A percentile compares a stretch with the other conserved stretches of the same genome.
These are phyloP conservation scores for Ustilago vetiveriae DNA, from an alignment of 1,284 basidiomycete species.

Conservation along the genomic window DNA sequence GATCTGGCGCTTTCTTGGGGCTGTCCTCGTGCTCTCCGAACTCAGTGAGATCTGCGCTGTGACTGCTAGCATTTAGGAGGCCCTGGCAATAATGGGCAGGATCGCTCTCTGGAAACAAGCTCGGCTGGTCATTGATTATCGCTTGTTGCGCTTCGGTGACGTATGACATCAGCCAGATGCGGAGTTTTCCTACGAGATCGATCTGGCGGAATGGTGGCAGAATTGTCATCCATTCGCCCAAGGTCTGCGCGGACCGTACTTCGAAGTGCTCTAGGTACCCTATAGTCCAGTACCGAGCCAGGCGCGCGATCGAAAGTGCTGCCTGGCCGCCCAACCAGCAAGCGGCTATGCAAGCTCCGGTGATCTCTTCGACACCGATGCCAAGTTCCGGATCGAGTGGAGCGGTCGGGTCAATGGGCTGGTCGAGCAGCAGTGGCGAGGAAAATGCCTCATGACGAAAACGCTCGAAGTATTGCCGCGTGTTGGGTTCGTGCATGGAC, in stretches of 20 bases:
- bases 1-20: background rate
- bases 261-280: constrained; percentile 59
- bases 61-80: constrained; percentile 40
- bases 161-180: constrained; percentile 62
- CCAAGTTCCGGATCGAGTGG: constrained; percentile 59
- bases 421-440: constrained; percentile 39
- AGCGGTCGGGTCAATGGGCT: constrained; percentile 34
- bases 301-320: constrained; percentile 36
- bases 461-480: constrained; percentile 35
- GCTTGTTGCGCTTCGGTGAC: constrained; percentile 57
- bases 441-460: constrained; percentile 51
- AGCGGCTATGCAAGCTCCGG: constrained; percentile 56
- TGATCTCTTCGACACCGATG: constrained; percentile 63
- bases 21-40: constrained; percentile 2
- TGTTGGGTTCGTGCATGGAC: constrained; percentile 52
- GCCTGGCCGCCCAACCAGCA: constrained; percentile 55
- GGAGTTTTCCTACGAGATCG: constrained; percentile 50
- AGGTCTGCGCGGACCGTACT: constrained; percentile 48
- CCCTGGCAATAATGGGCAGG: constrained; percentile 55
- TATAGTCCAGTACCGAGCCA: constrained; percentile 56
- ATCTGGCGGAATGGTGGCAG: constrained; percentile 60
- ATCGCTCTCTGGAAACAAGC: constrained; percentile 38
- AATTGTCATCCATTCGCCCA: constrained; percentile 56
- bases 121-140: constrained; percentile 51
- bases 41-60: constrained; percentile 25